phyloP scores from a whole-genome alignment of 345 rosid species.

The Dovyalis caffra region DNA sequence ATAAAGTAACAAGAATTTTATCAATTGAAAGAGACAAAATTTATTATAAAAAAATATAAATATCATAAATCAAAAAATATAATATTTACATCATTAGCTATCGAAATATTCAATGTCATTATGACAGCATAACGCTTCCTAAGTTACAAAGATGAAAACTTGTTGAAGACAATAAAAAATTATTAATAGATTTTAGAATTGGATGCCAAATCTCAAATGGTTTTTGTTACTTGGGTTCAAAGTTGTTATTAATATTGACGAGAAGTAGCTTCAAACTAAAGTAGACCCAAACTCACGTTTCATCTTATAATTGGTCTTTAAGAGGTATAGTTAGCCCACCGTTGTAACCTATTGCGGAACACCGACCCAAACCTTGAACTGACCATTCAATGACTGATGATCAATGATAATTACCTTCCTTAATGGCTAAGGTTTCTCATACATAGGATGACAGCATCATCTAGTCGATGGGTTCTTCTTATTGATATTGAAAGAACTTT shows the following conservation, averaged over 20 bases:
- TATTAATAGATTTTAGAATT: background rate
- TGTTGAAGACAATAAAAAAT: no score
- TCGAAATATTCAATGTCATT: no score
- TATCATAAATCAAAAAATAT: no score
- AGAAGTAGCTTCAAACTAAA: background rate
- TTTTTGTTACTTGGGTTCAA: background rate
- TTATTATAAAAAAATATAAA: no score
- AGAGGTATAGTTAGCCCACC: background rate
- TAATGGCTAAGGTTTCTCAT: background rate
- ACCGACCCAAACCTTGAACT: background rate
- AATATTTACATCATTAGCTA: no score
- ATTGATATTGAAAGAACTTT: background rate
- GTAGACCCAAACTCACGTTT: background rate
- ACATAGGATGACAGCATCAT: background rate
- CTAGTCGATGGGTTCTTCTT: background rate
- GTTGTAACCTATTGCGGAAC: slow-evolving; percentile 15
- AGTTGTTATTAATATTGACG: background rate
- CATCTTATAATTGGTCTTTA: slow-evolving; percentile 2
- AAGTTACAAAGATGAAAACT: no score
- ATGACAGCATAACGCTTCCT: no score
- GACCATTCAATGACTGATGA: no score
- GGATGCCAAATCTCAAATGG: background rate
- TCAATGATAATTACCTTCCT: background rate
- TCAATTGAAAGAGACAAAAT: no score
- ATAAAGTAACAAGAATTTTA: no score